A percentile compares a stretch with the other conserved stretches of the same genome.
These are phyloP conservation scores for apple (Malus domestica) DNA, from an alignment of 306 rosid genomes.

Conservation along the genomic window ASM211411v1 NC_041794.1:10489001-10489500, in stretches of 20 bases:
- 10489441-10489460: neutral
- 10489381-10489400: neutral
- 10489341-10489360: neutral
- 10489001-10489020: neutral
- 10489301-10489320: constrained; percentile 70
- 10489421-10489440: neutral
- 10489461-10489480: neutral
- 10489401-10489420: neutral
- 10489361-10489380: neutral
- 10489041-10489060: neutral
- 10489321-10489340: neutral
- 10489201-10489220: constrained; percentile 53
- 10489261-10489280: constrained; percentile 68
- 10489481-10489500: neutral
- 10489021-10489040: neutral
- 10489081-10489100: neutral
- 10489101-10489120: constrained; percentile 8
- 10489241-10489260: constrained; percentile 59
- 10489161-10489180: constrained; percentile 66
- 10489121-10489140: constrained; percentile 49
- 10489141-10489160: constrained; percentile 26
- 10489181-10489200: constrained; percentile 81
- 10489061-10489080: neutral
- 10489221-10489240: constrained; percentile 93
- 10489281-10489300: constrained; percentile 99